Base-by-base conservation (phyloP, 768 basidiomycete genomes). In the Leccinum aurantiacum region DNA sequence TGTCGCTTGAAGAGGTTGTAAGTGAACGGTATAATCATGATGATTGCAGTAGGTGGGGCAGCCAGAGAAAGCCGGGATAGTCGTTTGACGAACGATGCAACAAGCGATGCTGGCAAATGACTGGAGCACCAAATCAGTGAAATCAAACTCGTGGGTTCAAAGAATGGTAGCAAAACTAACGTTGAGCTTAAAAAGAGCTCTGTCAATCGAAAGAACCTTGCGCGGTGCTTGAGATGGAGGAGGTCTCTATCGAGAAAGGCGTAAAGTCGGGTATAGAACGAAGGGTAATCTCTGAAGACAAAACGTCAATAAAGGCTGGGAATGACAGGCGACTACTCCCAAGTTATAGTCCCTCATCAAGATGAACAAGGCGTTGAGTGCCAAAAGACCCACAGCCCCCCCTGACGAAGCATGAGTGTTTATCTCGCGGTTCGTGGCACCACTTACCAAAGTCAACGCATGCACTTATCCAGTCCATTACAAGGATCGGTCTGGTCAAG, bases 1-100 rank as follows among this genome's bases (percentile, higher is more conserved):
- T 98, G 96, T 9, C 84, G 79, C 72, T 97, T 97, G 66, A 99
- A 83, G 54, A 95, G 79, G 69, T 98, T 98, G 77, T 98, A 98
- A 7, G 89, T 87, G 76, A 98, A 92, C 2, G 97, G 95, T 47
- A 99, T 85, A 67, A 92, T 78, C 80, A 95, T 89, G 59, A 99
- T 81, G 31, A 97, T 87, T 0, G 91, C 95, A 14, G 95, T 87
- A 8, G 97, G 95, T 0, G 95, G 91, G 0, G 95, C 93, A 31
- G 79, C 78, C 11, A 98, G 80, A 8, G 93, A 89, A 3, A 98
- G 80, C 13, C 91, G 85, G 3, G 94, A 84, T 31, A 99, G 82
- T 6, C 93, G 87, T 73, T 98, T 98, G 68, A 97, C 80, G 74
- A 98, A 98, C 0, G 96, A 94, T 7, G 96, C 96, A 24, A 98